Base-by-base conservation (phyloP, 2,329 filamentous ascomycete species). In the Microsporum audouinii region DNA sequence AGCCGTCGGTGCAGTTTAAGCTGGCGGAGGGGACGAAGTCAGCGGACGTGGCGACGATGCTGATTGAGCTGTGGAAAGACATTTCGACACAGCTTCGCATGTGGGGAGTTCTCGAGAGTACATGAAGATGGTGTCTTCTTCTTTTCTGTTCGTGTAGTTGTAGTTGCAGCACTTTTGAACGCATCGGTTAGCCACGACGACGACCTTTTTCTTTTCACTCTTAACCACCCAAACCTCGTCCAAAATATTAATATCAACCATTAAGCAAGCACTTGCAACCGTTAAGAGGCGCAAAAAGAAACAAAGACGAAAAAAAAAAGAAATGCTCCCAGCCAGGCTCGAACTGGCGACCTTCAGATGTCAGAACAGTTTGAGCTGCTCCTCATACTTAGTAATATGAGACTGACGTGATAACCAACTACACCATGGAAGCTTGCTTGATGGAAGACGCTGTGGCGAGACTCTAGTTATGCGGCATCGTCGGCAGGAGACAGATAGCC, bases 41-140 rank as follows among this genome's bases (percentile, higher is more conserved):
- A 23, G 66, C 68, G 33, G 66, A 68, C 33, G 69, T 75, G 33
- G 68, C 68, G 57, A 64, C 59, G 31, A 68, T 75, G 66, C 59
- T 77, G 62, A 65, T 76, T 51, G 67, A 66, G 29, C 63, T 71
- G 59, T 77, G 75, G 75, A 68, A 67, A 8, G 65, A 63, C 2
- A 66, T 77, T 17, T 72, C 70, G 59, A 66, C 68, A 23, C 71
- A 73, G 56, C 60, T 76, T 45, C 65, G 65, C 58, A 43, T 61
- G n/a, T 73, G 70, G 71, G 66, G 68, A 57, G 57, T 66, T 10
- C 62, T 65, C 49, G 57, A 43, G 27, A 29, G 17, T 23, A 38
- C 17, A 36, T 23, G 27, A 34, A 14, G 39, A n/a, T 10, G 33
- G n/a, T n/a, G 5, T 56, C 14, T 14, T 17, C 31, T 39, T 33